Evolutionary conservation across 148 eudicot genomes (phyloP).

Genomic region (Rhododendron henanense): DNA sequence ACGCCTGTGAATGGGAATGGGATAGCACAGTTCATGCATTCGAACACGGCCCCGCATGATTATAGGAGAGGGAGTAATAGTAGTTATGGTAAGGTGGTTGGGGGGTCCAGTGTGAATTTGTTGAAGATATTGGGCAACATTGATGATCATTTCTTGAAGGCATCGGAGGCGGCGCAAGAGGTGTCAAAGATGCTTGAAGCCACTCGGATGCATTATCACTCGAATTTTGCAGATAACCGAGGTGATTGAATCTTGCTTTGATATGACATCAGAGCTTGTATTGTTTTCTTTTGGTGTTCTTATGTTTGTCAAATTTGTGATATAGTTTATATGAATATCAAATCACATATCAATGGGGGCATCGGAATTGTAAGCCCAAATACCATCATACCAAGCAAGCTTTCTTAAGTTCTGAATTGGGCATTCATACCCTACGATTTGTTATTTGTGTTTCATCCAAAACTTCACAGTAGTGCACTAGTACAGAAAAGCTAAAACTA

Average conservation of each 20-base stretch:
- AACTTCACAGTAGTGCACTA: not conserved
- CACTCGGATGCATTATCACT: constrained; percentile 81
- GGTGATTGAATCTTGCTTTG: constrained; percentile 37
- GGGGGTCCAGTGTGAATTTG: constrained; percentile 54
- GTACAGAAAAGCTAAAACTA: not conserved
- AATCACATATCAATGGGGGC: not conserved
- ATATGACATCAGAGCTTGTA: not conserved
- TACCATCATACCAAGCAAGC: not conserved
- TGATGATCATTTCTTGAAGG: constrained; percentile 90
- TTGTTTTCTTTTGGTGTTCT: not conserved
- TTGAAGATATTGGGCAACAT: constrained; percentile 69
- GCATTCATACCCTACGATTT: not conserved
- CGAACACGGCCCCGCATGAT: constrained; percentile 78
- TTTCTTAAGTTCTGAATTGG: not conserved
- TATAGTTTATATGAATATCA: not conserved
- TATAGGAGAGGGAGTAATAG: constrained; percentile 14
- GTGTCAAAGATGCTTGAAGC: constrained; percentile 95
- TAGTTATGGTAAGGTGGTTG: constrained; percentile 18
- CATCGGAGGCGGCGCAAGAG: constrained; percentile 81
- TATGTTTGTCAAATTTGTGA: not conserved
- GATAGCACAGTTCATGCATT: constrained; percentile 61
- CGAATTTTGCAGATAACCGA: constrained; percentile 86
- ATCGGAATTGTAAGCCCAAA: not conserved
- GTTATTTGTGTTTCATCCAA: not conserved
- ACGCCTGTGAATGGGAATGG: constrained; percentile 34